phyloP scores from a whole-genome alignment of 176 grass and related monocot genomes.

The Juncus inflexus region DNA sequence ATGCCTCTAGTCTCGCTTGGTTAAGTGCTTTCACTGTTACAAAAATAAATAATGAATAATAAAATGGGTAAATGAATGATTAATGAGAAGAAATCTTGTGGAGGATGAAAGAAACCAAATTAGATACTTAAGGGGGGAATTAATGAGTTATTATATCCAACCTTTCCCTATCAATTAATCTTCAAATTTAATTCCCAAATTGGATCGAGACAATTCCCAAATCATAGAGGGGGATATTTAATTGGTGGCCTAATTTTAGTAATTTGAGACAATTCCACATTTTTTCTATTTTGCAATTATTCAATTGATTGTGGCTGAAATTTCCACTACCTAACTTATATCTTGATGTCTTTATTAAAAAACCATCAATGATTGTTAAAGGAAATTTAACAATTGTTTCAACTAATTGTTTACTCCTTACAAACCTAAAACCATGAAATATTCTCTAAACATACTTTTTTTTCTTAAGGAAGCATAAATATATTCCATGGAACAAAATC shows the following conservation, averaged over 20 bases:
- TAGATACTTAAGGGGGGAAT: constrained; percentile 11
- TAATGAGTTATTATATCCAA: neutral
- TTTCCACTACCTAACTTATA: too few relatives aligned
- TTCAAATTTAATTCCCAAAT: constrained; percentile 7
- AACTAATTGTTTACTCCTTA: too few relatives aligned
- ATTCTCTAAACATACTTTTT: too few relatives aligned
- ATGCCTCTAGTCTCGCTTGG: constrained; percentile 73
- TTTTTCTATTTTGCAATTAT: neutral
- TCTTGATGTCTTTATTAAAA: too few relatives aligned
- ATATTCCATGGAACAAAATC: too few relatives aligned
- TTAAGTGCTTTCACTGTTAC: constrained; percentile 69
- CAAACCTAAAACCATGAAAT: too few relatives aligned
- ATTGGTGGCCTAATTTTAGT: neutral
- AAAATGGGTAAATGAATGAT: neutral
- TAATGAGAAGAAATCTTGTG: neutral
- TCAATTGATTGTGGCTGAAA: too few relatives aligned
- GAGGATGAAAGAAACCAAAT: neutral
- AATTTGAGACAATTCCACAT: neutral
- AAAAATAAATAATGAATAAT: neutral
- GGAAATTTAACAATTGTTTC: too few relatives aligned
- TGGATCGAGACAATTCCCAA: neutral
- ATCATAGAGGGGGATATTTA: neutral
- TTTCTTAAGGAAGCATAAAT: too few relatives aligned
- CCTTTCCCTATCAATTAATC: constrained; percentile 7
- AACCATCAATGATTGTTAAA: too few relatives aligned